Percentiles rank a stretch among this genome's conserved stretches.
These are phyloP conservation scores for Amesomyces nigricolor DNA, from an alignment of 2,329 filamentous ascomycete genomes.

Conservation along the genomic window DNA sequence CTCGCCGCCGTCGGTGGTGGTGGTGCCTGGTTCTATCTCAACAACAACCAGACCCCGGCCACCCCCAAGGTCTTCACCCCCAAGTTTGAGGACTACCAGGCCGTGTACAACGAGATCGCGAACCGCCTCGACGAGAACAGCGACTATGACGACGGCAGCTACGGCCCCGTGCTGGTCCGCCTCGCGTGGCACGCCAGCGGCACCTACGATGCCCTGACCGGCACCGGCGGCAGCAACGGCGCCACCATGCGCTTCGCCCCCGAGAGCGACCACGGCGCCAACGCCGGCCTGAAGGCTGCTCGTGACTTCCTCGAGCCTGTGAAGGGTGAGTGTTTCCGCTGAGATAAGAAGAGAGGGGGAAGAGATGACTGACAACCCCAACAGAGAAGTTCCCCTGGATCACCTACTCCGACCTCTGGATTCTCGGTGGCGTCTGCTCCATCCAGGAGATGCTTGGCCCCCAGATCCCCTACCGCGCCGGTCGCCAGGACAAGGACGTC, in stretches of 20 bases:
- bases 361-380: constrained; percentile 22
- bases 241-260: constrained; percentile 95
- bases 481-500: constrained; percentile 73
- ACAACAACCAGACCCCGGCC: constrained; percentile 45
- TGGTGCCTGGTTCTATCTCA: constrained; percentile 62
- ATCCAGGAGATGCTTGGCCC: constrained; percentile 96
- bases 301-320: constrained; percentile 91
- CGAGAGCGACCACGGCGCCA: constrained; percentile 86
- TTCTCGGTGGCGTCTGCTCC: constrained; percentile 74
- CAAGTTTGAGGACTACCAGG: constrained; percentile 84
- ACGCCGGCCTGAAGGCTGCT: constrained; percentile 79
- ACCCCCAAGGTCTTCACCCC: constrained; percentile 61
- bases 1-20: constrained; percentile 55
- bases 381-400: constrained; percentile 87
- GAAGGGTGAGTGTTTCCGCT: constrained; percentile 53
- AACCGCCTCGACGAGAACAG: constrained; percentile 76
- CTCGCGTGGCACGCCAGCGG: constrained; percentile 93
- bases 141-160: constrained; percentile 95
- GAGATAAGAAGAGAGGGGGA: not conserved
- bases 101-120: constrained; percentile 87
- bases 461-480: constrained; percentile 79
- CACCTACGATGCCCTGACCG: constrained; percentile 83
- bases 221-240: constrained; percentile 89
- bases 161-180: constrained; percentile 83
- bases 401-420: constrained; percentile 94